Evolutionary conservation across 805 yeast species (phyloP), one percentile per base, ranked within the genome.

Genomic region (Metschnikowia arizonensis): DNA sequence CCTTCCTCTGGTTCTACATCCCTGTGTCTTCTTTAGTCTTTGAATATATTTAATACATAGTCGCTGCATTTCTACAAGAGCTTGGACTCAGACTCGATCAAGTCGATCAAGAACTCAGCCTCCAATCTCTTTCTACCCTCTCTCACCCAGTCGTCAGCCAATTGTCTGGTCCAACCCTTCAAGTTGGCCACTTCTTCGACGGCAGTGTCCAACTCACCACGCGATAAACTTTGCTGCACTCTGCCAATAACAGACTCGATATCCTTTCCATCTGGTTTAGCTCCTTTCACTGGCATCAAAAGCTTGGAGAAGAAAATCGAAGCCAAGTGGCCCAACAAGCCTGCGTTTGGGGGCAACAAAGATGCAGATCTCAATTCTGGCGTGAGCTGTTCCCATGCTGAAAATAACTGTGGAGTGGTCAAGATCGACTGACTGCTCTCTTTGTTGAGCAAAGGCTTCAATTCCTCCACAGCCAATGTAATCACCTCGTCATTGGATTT

Each of bases 341-440:
- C 99, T 21, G 99, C 96, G 60, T 91, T 87, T 56, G 95, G 95
- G 45, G 98, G 97, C 50, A 90, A 78, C 56, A 93, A 70, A 4
- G 97, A 82, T 6, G 95, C 90, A 25, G 88, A 80, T 65, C 96
- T 83, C 61, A 93, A 79, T 68, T 91, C 96, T 12, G 95, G 93
- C 18, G 77, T 82, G 48, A 93, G 74, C 44, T 82, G 69, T 52
- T 81, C 79, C 87, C 96, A 88, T 58, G 95, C 81, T 33, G 85
- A 74, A 50, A 84, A 76, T 37, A 89, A 73, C 67, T 89, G 96
- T 23, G 88, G 77, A 51, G 78, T 81, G 11, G 95, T 81, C 52
- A 90, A 72, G 23, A 91, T 79, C 32, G 95, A 62, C 45, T 66
- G 71, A 15, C 63, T 59, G 57, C 70, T 61, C 62, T 65, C 65